These are phyloP conservation scores for Cornus kousa DNA, from an alignment of 148 eudicot genomes.

Conservation along the genomic window DNA sequence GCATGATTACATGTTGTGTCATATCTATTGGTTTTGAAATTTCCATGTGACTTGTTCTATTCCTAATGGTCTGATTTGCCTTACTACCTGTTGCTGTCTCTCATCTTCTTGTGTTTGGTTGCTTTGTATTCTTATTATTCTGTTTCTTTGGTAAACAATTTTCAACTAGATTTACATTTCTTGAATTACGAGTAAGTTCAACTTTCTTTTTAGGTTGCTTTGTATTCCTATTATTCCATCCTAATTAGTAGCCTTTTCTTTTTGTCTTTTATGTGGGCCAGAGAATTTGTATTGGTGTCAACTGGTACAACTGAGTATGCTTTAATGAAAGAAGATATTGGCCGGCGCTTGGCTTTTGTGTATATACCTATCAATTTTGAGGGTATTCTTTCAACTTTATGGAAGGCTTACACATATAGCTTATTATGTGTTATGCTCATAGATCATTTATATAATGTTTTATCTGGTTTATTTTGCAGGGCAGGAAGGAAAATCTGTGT, in stretches of 20 bases:
- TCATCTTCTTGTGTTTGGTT: not conserved
- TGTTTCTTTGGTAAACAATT: not conserved
- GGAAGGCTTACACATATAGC: not conserved
- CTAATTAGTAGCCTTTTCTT: not conserved
- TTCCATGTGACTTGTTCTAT: no score
- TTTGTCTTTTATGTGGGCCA: constrained; percentile 30
- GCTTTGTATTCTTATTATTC: not conserved
- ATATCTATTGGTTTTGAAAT: no score
- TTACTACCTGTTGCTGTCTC: not conserved
- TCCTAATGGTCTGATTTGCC: no score
- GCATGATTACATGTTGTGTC: no score
- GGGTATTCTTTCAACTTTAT: constrained; percentile 38
- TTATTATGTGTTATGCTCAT: not conserved
- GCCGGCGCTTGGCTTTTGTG: constrained; percentile 63
- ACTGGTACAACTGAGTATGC: constrained; percentile 76
- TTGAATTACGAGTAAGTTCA: not conserved
- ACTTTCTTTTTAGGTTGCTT: not conserved
- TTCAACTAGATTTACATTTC: no score
- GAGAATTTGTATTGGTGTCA: constrained; percentile 58
- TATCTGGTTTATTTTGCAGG: constrained; percentile 48
- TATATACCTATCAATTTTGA: constrained; percentile 91
- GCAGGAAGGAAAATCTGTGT: constrained; percentile 78
- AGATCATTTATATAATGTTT: not conserved
- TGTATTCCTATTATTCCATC: not conserved
- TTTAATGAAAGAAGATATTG: constrained; percentile 79